Percentiles rank a stretch among this genome's conserved stretches.
These are phyloP conservation scores for Salvia rosmarinus DNA, from an alignment of 257 asterid species.

Conservation along the genomic window DNA sequence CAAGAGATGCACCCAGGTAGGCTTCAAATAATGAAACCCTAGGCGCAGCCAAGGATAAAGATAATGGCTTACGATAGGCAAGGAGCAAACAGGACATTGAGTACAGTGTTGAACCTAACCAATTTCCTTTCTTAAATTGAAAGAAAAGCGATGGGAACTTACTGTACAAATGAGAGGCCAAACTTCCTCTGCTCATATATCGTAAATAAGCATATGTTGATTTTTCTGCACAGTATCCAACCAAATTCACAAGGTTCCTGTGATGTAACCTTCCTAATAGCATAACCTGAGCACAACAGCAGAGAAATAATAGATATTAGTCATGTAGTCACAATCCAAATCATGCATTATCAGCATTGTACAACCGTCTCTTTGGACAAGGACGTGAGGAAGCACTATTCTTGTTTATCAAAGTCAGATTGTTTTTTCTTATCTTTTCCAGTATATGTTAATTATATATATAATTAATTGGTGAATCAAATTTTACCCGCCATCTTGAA, in stretches of 20 bases:
- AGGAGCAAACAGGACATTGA: background rate
- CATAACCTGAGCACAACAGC: conserved; percentile 60
- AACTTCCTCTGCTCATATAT: conserved; percentile 88
- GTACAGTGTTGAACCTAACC: background rate
- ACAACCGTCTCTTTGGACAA: conserved; percentile 15
- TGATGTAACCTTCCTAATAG: conserved; percentile 95
- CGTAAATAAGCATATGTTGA: conserved; percentile 88
- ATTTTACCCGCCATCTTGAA: background rate
- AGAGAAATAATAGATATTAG: conserved; percentile 24
- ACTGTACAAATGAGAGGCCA: conserved; percentile 93
- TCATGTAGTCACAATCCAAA: background rate
- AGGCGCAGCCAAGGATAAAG: background rate
- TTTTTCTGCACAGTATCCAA: conserved; percentile 95
- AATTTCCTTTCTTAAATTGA: background rate
- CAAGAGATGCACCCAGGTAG: background rate
- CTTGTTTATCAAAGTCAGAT: background rate
- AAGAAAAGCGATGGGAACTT: conserved; percentile 36
- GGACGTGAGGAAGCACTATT: background rate
- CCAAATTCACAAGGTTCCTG: conserved; percentile 94
- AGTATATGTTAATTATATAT: background rate
- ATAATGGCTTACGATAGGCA: conserved; percentile 11
- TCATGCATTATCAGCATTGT: background rate
- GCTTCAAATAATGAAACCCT: background rate
- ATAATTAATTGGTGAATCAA: background rate
- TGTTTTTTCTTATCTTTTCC: background rate